A percentile compares a stretch with the other conserved stretches of the same genome.
These are phyloP conservation scores for Diaporthe citri DNA, from an alignment of 2,329 filamentous ascomycete genomes.

Conservation along the genomic window DNA sequence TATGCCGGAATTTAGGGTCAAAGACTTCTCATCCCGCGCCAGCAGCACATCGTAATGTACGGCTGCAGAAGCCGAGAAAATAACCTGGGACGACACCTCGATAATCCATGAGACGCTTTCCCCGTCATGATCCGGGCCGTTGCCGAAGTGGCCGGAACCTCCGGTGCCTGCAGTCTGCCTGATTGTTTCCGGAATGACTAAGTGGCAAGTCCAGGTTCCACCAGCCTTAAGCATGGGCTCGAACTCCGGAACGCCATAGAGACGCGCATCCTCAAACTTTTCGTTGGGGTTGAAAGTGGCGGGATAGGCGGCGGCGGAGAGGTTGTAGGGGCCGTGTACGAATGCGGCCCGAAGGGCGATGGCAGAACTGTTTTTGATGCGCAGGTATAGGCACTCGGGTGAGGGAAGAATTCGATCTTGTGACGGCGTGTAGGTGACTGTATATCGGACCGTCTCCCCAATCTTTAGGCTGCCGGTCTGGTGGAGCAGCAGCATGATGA, in stretches of 20 bases:
- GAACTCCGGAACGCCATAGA: conserved; percentile 86
- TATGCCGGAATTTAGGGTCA: conserved; percentile 71
- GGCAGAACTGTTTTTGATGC: conserved; percentile 91
- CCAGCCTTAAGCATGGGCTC: conserved; percentile 97
- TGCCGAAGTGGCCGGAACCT: conserved; percentile 59
- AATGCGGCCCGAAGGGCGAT: conserved; percentile 94
- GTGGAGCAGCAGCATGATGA: conserved; percentile 86
- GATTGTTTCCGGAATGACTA: conserved; percentile 84
- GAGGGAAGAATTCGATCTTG: conserved; percentile 91
- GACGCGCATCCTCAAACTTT: conserved; percentile 77
- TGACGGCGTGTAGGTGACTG: conserved; percentile 90
- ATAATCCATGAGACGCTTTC: conserved; percentile 86
- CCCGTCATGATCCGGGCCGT: conserved; percentile 58
- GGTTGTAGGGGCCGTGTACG: conserved; percentile 93
- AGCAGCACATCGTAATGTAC: conserved; percentile 91
- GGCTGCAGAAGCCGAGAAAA: conserved; percentile 90
- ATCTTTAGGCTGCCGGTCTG: conserved; percentile 93
- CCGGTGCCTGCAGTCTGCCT: conserved; percentile 71
- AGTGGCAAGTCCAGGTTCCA: conserved; percentile 83
- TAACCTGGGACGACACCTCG: conserved; percentile 90
- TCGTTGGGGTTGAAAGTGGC: conserved; percentile 85
- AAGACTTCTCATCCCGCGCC: conserved; percentile 85
- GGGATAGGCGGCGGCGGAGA: conserved; percentile 89
- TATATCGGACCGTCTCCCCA: conserved; percentile 93
- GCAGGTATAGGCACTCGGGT: conserved; percentile 83